Base-by-base conservation (phyloP, 2,329 filamentous ascomycete genomes). In the Fusarium udum region DNA sequence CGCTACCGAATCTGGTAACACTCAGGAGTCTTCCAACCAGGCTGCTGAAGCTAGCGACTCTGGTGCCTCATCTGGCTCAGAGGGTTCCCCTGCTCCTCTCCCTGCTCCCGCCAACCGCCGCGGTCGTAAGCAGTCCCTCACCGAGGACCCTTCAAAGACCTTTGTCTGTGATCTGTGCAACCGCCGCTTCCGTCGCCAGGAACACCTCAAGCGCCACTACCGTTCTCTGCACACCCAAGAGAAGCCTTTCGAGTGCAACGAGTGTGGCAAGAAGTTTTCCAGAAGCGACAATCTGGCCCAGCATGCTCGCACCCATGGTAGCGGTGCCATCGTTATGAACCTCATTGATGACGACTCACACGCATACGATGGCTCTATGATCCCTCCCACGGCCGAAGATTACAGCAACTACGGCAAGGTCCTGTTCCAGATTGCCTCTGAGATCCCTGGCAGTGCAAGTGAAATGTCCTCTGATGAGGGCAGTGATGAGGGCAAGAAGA, bases 211-310 rank as follows among this genome's bases (percentile, higher is more conserved):
- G 91, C 93, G 96, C 72, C 96, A 99, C 87, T 97, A 97, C 88
- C 92, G 96, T 77, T 98, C 96, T 66, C 94, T 99, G 53, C 96
- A 99, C 88, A 99, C 96, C 3, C 92, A 97, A 80, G 96, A 98
- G 82, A 99, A 98, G 91, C 96, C 96, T 10, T 99, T 98, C 79
- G 94, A 97, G 85, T 99, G 96, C 88, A 90, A 91, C 75, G 95
- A 99, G 85, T 99, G 96, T 80, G 95, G 96, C 78, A 99, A 99
- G 92, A 98, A 97, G 87, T 99, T 98, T 86, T 98, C 95, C 26
- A 92, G 96, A 78, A 97, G 94, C 78, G 96, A 99, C 85, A 99
- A 99, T 87, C 90, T 99, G 22, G 93, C 95, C 31, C 96, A 99
- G 85, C 96, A 99, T 82, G 92, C 96, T 73, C 91, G 96, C 72